Evolutionary conservation across 2,329 filamentous ascomycete species (phyloP), one percentile per base, ranked within the genome.

Genomic region (Akanthomyces dipterigenus): DNA sequence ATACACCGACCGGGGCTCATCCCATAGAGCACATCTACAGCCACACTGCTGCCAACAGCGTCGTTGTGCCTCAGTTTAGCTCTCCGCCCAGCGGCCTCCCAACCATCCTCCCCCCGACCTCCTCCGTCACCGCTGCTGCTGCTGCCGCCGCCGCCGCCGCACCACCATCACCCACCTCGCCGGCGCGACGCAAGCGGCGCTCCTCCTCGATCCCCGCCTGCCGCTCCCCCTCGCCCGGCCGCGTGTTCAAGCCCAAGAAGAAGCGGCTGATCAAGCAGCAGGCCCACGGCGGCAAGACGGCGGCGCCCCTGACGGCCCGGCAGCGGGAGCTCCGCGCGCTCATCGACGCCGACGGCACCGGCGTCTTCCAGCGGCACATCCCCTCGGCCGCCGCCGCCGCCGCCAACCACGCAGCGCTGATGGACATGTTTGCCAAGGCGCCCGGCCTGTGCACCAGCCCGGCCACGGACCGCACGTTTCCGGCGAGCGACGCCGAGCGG

Each of bases 261-360:
- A 56, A 57, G 36, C 45, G 54, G 8, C 4, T 57, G 28, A 53
- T 57, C 53, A 62, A 62, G 28, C 53, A n/a, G 36, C 53, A 53
- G 26, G 18, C 26, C 4, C 43, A 22, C n/a, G 9, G 28, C 22
- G 3, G 20, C 28, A 49, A 48, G 20, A n/a, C n/a, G n/a, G n/a
- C 7, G 22, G 9, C 18, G 28, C n/a, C n/a, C n/a, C n/a, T 43
- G 18, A 49, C 59, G 5, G 7, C 43, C 4, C 11, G 0, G 0
- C 22, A 55, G 24, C 42, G 24, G 22, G 4, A 5, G 7, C 43
- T 61, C 3, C 18, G 18, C 2, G 18, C 14, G 4, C 50, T 49
- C 24, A 16, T 61, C 34, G n/a, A 50, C 7, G 26, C n/a, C 11
- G 14, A 42, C 4, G 50, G 53, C 45, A 51, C 60, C 2, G 60